phyloP scores from a whole-genome alignment of 2,329 filamentous ascomycete genomes.

The Monosporascus sp. region DNA sequence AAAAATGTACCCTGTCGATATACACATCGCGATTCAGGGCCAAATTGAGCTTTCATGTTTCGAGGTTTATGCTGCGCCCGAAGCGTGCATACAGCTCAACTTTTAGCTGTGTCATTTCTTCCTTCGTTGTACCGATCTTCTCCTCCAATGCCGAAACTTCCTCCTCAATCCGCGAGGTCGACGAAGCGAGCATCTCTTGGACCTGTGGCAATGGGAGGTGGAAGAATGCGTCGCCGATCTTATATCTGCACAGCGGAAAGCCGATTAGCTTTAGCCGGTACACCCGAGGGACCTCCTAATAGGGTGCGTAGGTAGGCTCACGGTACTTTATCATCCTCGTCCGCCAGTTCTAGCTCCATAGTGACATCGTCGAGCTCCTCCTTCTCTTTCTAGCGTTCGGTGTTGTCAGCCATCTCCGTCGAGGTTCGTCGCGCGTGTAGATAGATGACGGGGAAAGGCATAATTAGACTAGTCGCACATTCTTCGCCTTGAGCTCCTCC shows the following conservation, averaged over 20 bases:
- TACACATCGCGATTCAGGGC: too few relatives aligned
- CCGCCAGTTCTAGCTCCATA: conserved; percentile 85
- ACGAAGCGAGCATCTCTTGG: conserved; percentile 73
- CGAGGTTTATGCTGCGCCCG: conserved; percentile 93
- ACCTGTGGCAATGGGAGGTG: conserved; percentile 79
- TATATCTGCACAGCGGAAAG: conserved; percentile 61
- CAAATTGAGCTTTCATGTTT: conserved; percentile 50
- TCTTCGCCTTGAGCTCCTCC: conserved; percentile 75
- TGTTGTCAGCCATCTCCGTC: conserved; percentile 14
- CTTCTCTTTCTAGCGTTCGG: conserved; percentile 76
- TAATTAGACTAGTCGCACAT: conserved; percentile 46
- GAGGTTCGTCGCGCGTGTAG: background rate
- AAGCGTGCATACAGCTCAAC: conserved; percentile 91
- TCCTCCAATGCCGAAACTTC: conserved; percentile 75
- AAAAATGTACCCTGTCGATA: too few relatives aligned
- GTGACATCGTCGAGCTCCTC: conserved; percentile 94
- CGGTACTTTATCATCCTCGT: conserved; percentile 92
- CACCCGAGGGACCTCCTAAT: background rate
- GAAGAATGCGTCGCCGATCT: conserved; percentile 94
- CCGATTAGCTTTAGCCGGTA: conserved; percentile 3
- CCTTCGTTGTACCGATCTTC: conserved; percentile 66
- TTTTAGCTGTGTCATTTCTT: conserved; percentile 88
- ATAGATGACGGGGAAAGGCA: background rate
- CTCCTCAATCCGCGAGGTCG: conserved; percentile 68
- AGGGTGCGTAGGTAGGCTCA: conserved; percentile 40